Base-by-base conservation (phyloP, 108 stramenopile genomes). In the Phaeodactylum tricornutum region DNA sequence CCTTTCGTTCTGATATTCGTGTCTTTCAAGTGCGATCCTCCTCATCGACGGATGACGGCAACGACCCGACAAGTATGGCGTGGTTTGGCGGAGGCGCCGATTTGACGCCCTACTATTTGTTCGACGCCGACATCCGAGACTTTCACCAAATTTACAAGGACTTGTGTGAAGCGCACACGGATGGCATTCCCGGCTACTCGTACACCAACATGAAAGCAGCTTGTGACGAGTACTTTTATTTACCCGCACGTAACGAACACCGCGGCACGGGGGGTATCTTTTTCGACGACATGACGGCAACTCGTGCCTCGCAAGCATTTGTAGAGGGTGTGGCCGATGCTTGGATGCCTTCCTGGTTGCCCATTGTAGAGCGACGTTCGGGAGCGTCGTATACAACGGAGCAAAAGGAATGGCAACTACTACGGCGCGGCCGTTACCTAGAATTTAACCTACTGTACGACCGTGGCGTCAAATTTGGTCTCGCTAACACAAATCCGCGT, bases 231-330 rank as follows among this genome's bases (percentile, higher is more conserved):
- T 96, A 96, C 67, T 96, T 96, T 56, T 96, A 85, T 59, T 60
- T 96, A 22, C 95, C 95, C 0, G 84, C 85, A 23, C 56, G 95
- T 16, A 61, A 64, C 12, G 95, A 96, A 47, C 95, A 96, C 67
- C 77, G 95, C 23, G 95, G 95, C 3, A 85, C 87, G 12, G 95
- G 95, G 26, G 95, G 95, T 2, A 90, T 96, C 9, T 96, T 96
- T 66, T 96, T 89, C 61, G 95, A 96, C 59, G 95, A 96, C 56
- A 52, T 94, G 22, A 62, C 69, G 12, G 73, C 81, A 3, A 31
- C 22, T 12, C 16, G 27, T 39, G 11, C 45, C 5, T 47, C 74
- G 6, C 32, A 69, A 7, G 21, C 47, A 0, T 95, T 95, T 60
- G 81, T 83, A 3, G 17, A 76, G 43, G 74, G 74, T 51, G 86